Evolutionary conservation across 2,329 filamentous ascomycete genomes (phyloP).

Genomic region (Nothopassalora personata): DNA sequence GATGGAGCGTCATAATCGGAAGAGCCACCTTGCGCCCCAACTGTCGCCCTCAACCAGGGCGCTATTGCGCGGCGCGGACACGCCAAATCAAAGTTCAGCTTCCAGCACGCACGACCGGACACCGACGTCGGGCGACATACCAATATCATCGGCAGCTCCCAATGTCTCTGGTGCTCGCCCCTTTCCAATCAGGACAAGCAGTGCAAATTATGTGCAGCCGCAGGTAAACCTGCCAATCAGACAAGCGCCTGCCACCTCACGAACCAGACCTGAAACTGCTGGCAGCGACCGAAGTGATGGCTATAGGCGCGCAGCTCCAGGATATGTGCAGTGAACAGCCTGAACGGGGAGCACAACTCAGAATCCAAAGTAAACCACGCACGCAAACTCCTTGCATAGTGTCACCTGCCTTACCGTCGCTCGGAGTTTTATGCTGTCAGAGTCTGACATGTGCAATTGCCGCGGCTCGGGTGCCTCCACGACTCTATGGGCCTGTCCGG

Average conservation of each 20-base stretch:
- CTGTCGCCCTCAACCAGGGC: conserved; percentile 73
- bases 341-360: background rate
- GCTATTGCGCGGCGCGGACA: conserved; percentile 53
- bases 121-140: conserved; percentile 29
- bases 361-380: background rate
- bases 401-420: background rate
- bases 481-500: background rate
- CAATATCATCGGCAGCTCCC: conserved; percentile 22
- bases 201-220: conserved; percentile 29
- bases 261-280: conserved; percentile 25
- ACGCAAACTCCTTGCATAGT: conserved; percentile 6
- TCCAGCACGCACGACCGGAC: conserved; percentile 21
- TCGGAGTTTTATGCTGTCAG: background rate
- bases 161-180: conserved; percentile 27
- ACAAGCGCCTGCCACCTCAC: conserved; percentile 32
- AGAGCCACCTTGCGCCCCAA: conserved; percentile 82
- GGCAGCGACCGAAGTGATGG: conserved; percentile 25
- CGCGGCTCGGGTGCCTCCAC: background rate
- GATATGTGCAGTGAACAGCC: conserved; percentile 21
- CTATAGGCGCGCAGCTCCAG: conserved; percentile 24
- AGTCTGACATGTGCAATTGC: background rate
- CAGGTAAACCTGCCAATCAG: conserved; percentile 43
- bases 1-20: conserved; percentile 93
- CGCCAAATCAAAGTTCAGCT: conserved; percentile 18
- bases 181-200: conserved; percentile 42